Evolutionary conservation across 306 rosid species (phyloP).

Genomic region (Abrus precatorius): DNA sequence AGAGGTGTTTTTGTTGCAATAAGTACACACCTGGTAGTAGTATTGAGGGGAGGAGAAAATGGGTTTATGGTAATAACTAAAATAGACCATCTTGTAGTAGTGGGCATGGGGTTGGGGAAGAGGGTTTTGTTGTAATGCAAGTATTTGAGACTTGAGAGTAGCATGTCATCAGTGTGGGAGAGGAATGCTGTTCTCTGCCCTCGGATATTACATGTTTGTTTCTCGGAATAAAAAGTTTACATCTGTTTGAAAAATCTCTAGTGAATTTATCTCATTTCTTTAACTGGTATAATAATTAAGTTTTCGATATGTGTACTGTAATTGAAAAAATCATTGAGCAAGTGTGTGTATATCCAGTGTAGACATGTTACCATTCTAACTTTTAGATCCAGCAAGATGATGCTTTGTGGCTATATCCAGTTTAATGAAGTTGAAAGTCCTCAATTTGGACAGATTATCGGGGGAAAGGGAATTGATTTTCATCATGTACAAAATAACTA

Average conservation of each 20-base stretch:
- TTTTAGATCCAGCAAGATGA: no score
- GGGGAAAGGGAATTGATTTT: no score
- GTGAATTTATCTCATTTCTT: constrained; percentile 4
- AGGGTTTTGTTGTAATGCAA: background rate
- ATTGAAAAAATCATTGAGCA: no score
- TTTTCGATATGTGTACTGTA: background rate
- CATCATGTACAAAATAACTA: no score
- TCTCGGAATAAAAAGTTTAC: constrained; percentile 32
- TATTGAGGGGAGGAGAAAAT: constrained; percentile 1
- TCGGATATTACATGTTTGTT: constrained; percentile 16
- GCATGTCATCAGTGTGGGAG: constrained; percentile 9
- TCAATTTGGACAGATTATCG: no score
- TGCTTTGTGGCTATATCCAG: no score
- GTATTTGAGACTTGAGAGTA: constrained; percentile 31
- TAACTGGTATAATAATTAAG: background rate
- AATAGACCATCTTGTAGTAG: background rate
- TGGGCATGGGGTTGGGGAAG: background rate
- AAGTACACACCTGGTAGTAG: background rate
- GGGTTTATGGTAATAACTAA: constrained; percentile 1
- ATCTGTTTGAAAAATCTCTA: background rate
- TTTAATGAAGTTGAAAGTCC: no score
- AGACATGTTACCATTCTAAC: no score
- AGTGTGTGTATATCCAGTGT: no score
- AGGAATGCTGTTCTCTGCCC: background rate
- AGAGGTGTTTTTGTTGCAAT: background rate